Conservation (phyloP, 2,329 filamentous ascomycete species). For the Lecanosticta acicola region DNA sequence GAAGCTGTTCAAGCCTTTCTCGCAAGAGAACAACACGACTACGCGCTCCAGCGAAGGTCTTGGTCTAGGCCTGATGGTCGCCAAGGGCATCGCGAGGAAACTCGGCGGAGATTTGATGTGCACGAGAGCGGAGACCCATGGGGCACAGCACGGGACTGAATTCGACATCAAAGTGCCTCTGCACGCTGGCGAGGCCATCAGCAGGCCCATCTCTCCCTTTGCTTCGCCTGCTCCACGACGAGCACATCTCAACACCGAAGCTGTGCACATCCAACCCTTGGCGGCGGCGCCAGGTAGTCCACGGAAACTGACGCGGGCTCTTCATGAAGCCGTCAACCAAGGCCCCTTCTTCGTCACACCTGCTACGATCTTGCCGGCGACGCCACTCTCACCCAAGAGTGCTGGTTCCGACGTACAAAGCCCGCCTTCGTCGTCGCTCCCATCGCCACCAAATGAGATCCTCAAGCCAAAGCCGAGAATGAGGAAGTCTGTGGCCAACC, state of each 20-base stretch:
- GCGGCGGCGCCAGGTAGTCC: conserved; percentile 21
- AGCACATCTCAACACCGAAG: conserved; percentile 7
- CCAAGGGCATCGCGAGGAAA: conserved; percentile 63
- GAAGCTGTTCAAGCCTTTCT: conserved; percentile 64
- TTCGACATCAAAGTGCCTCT: conserved; percentile 64
- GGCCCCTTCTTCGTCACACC: conserved; percentile 3
- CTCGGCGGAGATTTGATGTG: conserved; percentile 64
- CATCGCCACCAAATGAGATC: conserved; percentile 8
- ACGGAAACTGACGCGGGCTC: conserved; percentile 20
- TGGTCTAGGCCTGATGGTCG: conserved; percentile 64
- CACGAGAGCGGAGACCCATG: conserved; percentile 56
- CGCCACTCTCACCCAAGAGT: conserved; percentile 20
- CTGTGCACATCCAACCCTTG: conserved; percentile 12
- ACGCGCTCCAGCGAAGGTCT: conserved; percentile 63
- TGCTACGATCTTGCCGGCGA: conserved; percentile 3
- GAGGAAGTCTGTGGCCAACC: conserved; percentile 23
- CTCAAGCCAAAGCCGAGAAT: conserved; percentile 7
- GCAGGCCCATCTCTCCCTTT: conserved; percentile 48
- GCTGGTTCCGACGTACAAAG: conserved; percentile 5
- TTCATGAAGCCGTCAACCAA: conserved; percentile 20
- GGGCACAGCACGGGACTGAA: conserved; percentile 57
- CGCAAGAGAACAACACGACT: conserved; percentile 62
- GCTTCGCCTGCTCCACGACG: conserved; percentile 39
- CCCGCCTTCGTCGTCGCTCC: conserved; percentile 14
- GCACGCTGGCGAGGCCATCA: conserved; percentile 46